These are phyloP conservation scores for Apiotrichum brassicae DNA, from an alignment of 1,284 basidiomycete genomes.

Conservation along the genomic window DNA sequence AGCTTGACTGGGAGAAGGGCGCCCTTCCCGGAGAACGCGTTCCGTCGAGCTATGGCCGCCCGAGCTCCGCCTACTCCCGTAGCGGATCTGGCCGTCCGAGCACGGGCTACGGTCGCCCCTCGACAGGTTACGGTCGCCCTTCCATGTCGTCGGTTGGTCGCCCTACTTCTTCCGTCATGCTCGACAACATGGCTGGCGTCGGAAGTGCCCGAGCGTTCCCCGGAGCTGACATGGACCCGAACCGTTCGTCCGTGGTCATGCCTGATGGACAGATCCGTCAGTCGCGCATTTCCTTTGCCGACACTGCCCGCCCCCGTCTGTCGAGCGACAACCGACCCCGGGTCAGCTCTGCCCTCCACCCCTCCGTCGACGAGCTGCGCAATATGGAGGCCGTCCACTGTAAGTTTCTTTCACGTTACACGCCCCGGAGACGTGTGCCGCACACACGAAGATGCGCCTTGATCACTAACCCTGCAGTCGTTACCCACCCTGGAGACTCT, in stretches of 20 bases:
- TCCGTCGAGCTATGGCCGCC: constrained; percentile 71
- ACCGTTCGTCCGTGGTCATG: constrained; percentile 55
- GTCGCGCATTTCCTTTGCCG: constrained; percentile 44
- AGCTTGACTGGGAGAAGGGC: constrained; percentile 44
- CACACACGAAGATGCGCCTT: not conserved
- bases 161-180: constrained; percentile 38
- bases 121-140: constrained; percentile 40
- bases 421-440: no score
- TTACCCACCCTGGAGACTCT: constrained; percentile 11
- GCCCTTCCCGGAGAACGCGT: constrained; percentile 46
- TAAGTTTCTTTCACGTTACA: not conserved
- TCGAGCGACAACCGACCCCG: constrained; percentile 56
- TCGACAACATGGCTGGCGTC: constrained; percentile 56
- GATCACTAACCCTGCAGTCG: constrained; percentile 1
- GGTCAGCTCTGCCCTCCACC: constrained; percentile 37
- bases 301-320: constrained; percentile 40
- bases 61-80: constrained; percentile 30
- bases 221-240: constrained; percentile 21
- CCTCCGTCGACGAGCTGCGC: constrained; percentile 40
- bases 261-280: constrained; percentile 42
- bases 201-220: constrained; percentile 47
- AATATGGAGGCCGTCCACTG: constrained; percentile 33
- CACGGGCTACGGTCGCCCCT: constrained; percentile 55
- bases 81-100: constrained; percentile 40
- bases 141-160: constrained; percentile 27